Base-by-base conservation (phyloP, 257 asterid genomes). In the Salvia rosmarinus region DNA sequence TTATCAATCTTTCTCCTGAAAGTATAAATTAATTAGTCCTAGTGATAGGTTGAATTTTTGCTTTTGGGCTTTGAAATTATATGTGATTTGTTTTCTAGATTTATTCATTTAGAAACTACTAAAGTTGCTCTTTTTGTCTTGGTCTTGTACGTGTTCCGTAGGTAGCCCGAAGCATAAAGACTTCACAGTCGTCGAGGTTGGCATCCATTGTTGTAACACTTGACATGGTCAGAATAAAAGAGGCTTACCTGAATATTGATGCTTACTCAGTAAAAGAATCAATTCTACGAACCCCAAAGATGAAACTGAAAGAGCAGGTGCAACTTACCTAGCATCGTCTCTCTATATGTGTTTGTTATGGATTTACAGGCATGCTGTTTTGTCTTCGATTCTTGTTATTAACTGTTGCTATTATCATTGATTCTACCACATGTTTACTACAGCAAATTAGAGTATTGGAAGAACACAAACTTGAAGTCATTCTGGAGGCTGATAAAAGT, bases 81-180 rank as follows among this genome's bases (percentile, higher is more conserved):
- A 46, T 28, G 16, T 3, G 11, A 35, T 11, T 64, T 46, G 68
- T 42, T 59, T 51, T 65, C 12, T 69, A 21, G 40, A 61, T 30
- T 54, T 14, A n/a, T 37, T 44, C 39, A 43, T 21, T 52, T 71
- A 75, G 52, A 66, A 58, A 40, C 64, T 51, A 63, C 47, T 21
- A 0, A 10, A 47, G 12, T 46, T 74, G 43, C 28, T 50, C 14
- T 25, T 25, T 70, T 59, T 60, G 32, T 43, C 47, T 52, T 39
- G 17, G 77, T 64, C 49, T 28, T 68, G 58, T 67, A 68, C 78
- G 66, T 80, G 39, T 64, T 76, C 59, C 78, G 64, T 71, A 94
- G 98, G 90, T 94, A 35, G 97, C 97, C 40, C 86, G 83, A 84
- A 87, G 90, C 79, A 72, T 94, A 67, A 91, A 86, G 85, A 78